Conservation (phyloP, 2,329 filamentous ascomycete species). For the Xylariales sp. region DNA sequence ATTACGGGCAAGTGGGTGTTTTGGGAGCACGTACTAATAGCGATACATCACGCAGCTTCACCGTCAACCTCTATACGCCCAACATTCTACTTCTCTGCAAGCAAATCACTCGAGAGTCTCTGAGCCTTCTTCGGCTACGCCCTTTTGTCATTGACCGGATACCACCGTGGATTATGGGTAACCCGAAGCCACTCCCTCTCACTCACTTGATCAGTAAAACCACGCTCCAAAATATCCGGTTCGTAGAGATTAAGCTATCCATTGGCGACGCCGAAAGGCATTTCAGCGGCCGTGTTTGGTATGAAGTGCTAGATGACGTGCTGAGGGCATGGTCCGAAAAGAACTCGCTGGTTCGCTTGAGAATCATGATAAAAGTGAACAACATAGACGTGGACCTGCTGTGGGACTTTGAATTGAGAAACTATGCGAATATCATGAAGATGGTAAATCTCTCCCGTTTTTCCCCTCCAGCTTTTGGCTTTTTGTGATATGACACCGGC, state of each 20-base stretch:
- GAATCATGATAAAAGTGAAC: slow-evolving; percentile 49
- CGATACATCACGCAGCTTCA: slow-evolving; percentile 20
- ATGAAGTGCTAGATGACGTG: slow-evolving; percentile 44
- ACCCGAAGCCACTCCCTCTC: slow-evolving; percentile 43
- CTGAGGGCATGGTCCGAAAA: slow-evolving; percentile 44
- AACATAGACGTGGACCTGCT: slow-evolving; percentile 37
- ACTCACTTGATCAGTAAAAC: slow-evolving; percentile 46
- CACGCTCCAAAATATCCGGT: slow-evolving; percentile 50
- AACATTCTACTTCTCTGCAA: slow-evolving; percentile 53
- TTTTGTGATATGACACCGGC: background rate
- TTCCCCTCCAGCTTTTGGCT: background rate
- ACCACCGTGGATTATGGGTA: slow-evolving; percentile 51
- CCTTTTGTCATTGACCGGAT: slow-evolving; percentile 52
- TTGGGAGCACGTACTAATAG: slow-evolving; percentile 30
- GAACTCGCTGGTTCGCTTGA: slow-evolving; percentile 46
- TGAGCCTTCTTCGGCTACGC: slow-evolving; percentile 44
- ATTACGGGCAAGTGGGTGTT: slow-evolving; percentile 46
- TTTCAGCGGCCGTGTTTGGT: slow-evolving; percentile 48
- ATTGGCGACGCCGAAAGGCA: slow-evolving; percentile 46
- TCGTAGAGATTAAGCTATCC: slow-evolving; percentile 49
- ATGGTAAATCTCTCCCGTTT: slow-evolving; percentile 35
- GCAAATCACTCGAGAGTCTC: slow-evolving; percentile 50
- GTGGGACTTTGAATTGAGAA: slow-evolving; percentile 43
- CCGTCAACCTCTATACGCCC: slow-evolving; percentile 44
- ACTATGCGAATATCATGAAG: slow-evolving; percentile 41